Base-by-base conservation (phyloP, 1,284 basidiomycete genomes). In the Clitocybe nebularis region DNA sequence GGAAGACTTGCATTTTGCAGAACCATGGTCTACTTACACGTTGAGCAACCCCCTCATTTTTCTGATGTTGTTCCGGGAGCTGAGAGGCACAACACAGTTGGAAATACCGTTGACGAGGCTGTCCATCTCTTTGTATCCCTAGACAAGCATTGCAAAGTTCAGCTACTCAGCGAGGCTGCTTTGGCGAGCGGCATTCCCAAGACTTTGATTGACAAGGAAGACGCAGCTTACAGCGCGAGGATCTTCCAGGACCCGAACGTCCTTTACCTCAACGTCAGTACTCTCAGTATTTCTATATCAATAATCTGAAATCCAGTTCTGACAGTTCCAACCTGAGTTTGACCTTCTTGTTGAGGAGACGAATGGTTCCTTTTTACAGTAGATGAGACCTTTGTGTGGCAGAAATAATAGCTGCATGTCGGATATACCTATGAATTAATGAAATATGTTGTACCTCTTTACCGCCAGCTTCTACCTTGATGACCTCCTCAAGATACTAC, bases 21-120 rank as follows among this genome's bases (percentile, higher is more conserved):
- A 84, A 83, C 50, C 79, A 81, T 48, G 81, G 81, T 7, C 60
- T 77, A 25, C 67, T 84, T 14, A 49, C 53, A 26, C 41, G 50
- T 54, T 44, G 19, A 34, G 29, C 36, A 13, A 16, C 9, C 13
- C 13, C 40, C 19, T n/a, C n/a, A n/a, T n/a, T n/a, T n/a, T n/a
- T n/a, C n/a, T n/a, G n/a, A n/a, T n/a, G n/a, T n/a, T n/a, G n/a
- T n/a, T n/a, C n/a, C n/a, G n/a, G n/a, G n/a, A n/a, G n/a, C n/a
- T n/a, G n/a, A n/a, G n/a, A n/a, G n/a, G n/a, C 3, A 5, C 1
- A 2, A 20, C 43, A 19, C 35, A 58, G 55, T 56, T 8, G 56
- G 55, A 0, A 37, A 50, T 9, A 58, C 56, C 1, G 50, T 59
- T 14, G 56, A 59, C 32, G 57, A 59, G 39, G 51, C 52, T 2